Base-by-base conservation (phyloP, 768 basidiomycete species). In the Neoboletus magnificus region DNA sequence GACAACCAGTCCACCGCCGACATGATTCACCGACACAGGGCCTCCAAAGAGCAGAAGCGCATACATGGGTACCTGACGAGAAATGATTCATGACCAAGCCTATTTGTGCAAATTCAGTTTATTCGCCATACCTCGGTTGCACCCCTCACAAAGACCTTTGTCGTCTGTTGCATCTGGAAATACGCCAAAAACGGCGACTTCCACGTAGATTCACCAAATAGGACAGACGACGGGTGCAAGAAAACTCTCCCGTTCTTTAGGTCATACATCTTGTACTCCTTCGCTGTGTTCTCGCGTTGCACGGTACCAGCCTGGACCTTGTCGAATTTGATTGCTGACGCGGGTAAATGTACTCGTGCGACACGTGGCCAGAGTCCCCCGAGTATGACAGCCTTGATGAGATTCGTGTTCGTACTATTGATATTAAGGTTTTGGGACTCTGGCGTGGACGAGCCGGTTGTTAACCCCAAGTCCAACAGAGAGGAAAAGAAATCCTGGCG, bases 341-440 rank as follows among this genome's bases (percentile, higher is more conserved):
- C 74, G 1, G 91, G 93, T 22, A 94, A 77, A 57, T 83, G 79
- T 23, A 95, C 84, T 48, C 84, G 82, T 0, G 86, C 91, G 47
- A 94, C 81, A 29, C 87, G 83, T 3, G 92, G 93, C 82, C 91
- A 94, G 22, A 96, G 78, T 2, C 92, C 93, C 9, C 91, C 93
- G 13, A 93, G 81, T 33, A 97, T 78, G 57, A 94, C 81, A 7
- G 85, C 83, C 70, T 96, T 96, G 63, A 97, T 71, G 25, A 98
- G 79, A 65, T 88, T 91, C 36, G 79, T 76, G 62, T 91, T 84
- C 1, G 73, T 63, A 55, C 81, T 81, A 68, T 92, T 86, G 36
- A 71, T 66, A 61, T 92, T 93, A 48, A 91, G 79, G 20, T 71
- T 71, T 1, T 80, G 68, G 1, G 79, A 74, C 11, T 73, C 69